Percentiles rank a stretch among this genome's conserved stretches.
These are phyloP conservation scores for Filosporella fistucella DNA, from an alignment of 495 filamentous ascomycete species.

Conservation along the genomic window DNA sequence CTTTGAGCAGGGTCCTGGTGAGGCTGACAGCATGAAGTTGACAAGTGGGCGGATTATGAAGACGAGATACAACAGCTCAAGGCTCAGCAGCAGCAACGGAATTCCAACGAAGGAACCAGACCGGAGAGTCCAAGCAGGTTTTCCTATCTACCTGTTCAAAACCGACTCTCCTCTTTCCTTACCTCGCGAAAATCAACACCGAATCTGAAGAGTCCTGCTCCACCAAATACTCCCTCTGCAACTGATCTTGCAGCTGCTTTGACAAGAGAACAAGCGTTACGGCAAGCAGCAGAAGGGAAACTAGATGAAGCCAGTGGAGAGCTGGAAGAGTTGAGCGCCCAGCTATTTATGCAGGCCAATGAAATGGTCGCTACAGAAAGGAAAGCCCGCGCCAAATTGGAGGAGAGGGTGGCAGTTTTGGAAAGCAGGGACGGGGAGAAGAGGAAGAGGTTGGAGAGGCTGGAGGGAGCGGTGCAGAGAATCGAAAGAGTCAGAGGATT, in stretches of 20 bases:
- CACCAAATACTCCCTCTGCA: conserved; percentile 26
- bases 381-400: conserved; percentile 70
- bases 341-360: conserved; percentile 90
- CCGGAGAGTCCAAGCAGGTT: neutral
- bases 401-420: conserved; percentile 66
- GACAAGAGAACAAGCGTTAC: conserved; percentile 63
- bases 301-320: conserved; percentile 69
- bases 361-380: conserved; percentile 95
- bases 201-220: conserved; percentile 25
- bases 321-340: conserved; percentile 82
- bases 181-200: conserved; percentile 50
- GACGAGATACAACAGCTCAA: conserved; percentile 58
- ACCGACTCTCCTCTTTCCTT: conserved; percentile 62
- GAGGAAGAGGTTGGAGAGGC: conserved; percentile 59
- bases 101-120: neutral
- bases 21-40: conserved; percentile 22
- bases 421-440: conserved; percentile 70
- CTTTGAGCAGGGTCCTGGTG: neutral
- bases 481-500: conserved; percentile 68
- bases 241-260: conserved; percentile 67
- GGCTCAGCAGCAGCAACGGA: conserved; percentile 29
- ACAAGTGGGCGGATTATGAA: conserved; percentile 93
- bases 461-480: conserved; percentile 76
- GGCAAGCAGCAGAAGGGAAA: conserved; percentile 69
- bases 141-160: conserved; percentile 21